These are phyloP conservation scores for Claviceps spartinae DNA, from an alignment of 2,329 filamentous ascomycete genomes.

Conservation along the genomic window DNA sequence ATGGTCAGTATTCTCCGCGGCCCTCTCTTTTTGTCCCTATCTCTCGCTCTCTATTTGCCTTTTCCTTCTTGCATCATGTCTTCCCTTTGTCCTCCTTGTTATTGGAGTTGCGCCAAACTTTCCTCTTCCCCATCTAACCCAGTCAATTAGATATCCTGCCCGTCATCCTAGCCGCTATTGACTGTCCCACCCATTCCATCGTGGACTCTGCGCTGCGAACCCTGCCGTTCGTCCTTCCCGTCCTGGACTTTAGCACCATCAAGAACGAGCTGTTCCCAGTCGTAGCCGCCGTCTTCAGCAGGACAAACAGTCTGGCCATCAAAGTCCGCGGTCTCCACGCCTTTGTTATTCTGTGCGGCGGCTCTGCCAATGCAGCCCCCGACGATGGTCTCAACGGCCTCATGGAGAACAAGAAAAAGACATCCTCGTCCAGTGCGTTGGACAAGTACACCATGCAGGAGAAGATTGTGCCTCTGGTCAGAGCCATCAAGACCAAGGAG, in stretches of 20 bases:
- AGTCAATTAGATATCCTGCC: conserved; percentile 61
- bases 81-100: neutral
- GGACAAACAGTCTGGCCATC: conserved; percentile 85
- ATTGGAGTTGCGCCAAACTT: no score
- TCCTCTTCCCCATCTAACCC: neutral
- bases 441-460: conserved; percentile 99
- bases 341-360: conserved; percentile 80
- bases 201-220: conserved; percentile 75
- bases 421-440: conserved; percentile 60
- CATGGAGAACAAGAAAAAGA: conserved; percentile 43
- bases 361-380: conserved; percentile 37
- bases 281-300: conserved; percentile 79
- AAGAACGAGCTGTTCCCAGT: conserved; percentile 95
- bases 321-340: conserved; percentile 87
- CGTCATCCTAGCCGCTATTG: conserved; percentile 68
- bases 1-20: conserved; percentile 41
- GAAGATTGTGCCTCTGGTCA: conserved; percentile 82
- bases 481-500: conserved; percentile 93
- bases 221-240: conserved; percentile 66
- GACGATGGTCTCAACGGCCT: conserved; percentile 60
- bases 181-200: conserved; percentile 77
- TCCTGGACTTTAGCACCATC: conserved; percentile 90
- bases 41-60: neutral
- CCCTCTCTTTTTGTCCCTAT: neutral
- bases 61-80: neutral